Conservation (phyloP, 345 rosid species). For the Ceriops decandra region DNA sequence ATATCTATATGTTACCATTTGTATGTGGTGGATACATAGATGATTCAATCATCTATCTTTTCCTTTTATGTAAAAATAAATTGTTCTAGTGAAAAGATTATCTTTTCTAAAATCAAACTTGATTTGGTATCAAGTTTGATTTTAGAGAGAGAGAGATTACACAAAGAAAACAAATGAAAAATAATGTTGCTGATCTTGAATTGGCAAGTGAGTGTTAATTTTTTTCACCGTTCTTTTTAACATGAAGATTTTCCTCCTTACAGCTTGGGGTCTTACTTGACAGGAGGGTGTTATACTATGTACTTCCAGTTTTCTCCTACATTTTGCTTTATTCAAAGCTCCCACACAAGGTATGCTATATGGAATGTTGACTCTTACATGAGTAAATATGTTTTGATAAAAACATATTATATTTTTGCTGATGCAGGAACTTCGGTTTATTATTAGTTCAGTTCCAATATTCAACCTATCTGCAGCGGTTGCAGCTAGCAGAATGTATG, state of each 20-base stretch:
- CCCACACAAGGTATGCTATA: slow-evolving; percentile 76
- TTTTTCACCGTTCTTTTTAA: not conserved
- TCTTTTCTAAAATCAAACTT: too few relatives aligned
- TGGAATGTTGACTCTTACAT: slow-evolving; percentile 19
- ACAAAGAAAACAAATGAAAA: too few relatives aligned
- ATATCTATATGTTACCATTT: too few relatives aligned
- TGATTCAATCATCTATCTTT: too few relatives aligned
- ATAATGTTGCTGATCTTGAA: not conserved
- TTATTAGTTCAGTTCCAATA: slow-evolving; percentile 86
- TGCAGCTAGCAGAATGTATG: slow-evolving; percentile 87
- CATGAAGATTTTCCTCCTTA: slow-evolving; percentile 19
- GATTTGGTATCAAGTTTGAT: too few relatives aligned
- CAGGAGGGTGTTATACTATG: slow-evolving; percentile 57
- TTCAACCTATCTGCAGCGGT: slow-evolving; percentile 91
- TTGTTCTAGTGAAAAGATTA: too few relatives aligned
- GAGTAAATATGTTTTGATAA: slow-evolving; percentile 3
- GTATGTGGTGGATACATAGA: too few relatives aligned
- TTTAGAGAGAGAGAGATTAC: too few relatives aligned
- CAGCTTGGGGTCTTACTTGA: slow-evolving; percentile 82
- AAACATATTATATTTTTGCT: slow-evolving; percentile 10
- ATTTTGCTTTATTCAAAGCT: slow-evolving; percentile 89
- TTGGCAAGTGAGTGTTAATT: not conserved
- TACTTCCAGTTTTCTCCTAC: slow-evolving; percentile 68
- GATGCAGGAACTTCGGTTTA: slow-evolving; percentile 92
- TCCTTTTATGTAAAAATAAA: too few relatives aligned